These are phyloP conservation scores for Hypholoma fasciculare DNA, from an alignment of 768 basidiomycete genomes.

Conservation along the genomic window DNA sequence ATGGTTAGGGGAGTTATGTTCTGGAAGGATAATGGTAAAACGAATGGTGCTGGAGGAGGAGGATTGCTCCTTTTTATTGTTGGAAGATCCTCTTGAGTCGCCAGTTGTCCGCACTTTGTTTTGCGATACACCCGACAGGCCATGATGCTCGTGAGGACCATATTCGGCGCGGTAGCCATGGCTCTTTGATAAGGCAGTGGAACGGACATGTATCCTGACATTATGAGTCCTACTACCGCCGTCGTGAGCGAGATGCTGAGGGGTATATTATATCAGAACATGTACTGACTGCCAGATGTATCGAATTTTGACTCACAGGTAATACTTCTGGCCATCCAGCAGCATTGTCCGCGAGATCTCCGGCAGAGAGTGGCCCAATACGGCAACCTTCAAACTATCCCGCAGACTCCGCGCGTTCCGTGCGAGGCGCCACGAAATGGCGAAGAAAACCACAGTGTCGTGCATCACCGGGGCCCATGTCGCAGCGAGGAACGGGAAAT, in stretches of 20 bases:
- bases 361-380: constrained; percentile 3
- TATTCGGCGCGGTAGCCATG: background rate
- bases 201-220: background rate
- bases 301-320: constrained; percentile 1
- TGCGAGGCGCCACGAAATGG: constrained; percentile 2
- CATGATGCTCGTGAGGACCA: constrained; percentile 1
- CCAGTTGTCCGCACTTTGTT: background rate
- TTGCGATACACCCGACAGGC: constrained; percentile 1
- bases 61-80: background rate
- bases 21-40: background rate
- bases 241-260: background rate
- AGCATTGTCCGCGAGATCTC: constrained; percentile 2
- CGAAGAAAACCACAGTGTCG: constrained; percentile 4
- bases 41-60: background rate
- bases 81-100: background rate
- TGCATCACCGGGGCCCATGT: background rate
- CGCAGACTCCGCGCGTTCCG: background rate
- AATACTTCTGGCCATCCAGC: constrained; percentile 8
- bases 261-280: background rate
- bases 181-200: background rate
- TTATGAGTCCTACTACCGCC: background rate
- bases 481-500: background rate
- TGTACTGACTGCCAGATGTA: background rate
- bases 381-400: background rate
- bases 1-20: background rate